Evolutionary conservation across 163 green algal species (phyloP).

Genomic region (Chlorella variabilis): DNA sequence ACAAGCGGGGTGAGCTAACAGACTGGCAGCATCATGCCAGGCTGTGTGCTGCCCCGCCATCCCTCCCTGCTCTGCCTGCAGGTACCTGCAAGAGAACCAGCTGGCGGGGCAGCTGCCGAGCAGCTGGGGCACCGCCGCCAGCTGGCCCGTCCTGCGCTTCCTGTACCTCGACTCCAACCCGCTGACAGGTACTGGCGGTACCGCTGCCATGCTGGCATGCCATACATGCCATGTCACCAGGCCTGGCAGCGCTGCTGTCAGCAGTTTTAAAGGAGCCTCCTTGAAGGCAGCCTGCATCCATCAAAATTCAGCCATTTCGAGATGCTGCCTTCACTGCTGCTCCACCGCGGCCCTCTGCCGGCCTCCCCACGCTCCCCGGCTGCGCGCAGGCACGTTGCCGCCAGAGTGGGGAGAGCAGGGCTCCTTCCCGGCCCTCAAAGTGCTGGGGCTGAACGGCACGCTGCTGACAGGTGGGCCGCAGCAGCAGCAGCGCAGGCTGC

Average conservation of each 20-base stretch:
- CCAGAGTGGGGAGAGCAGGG: background rate
- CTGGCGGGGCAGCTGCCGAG: conserved; percentile 34
- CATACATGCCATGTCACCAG: too few species aligned
- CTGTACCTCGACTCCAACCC: conserved; percentile 31
- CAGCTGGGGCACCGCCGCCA: conserved; percentile 19
- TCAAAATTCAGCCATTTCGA: too few species aligned
- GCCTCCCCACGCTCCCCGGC: background rate
- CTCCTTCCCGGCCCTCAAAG: conserved; percentile 5
- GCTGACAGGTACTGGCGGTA: background rate
- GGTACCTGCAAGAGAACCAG: conserved; percentile 11
- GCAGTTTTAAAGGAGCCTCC: too few species aligned
- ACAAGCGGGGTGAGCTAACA: too few species aligned
- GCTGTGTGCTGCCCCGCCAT: too few species aligned
- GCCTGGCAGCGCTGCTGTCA: too few species aligned
- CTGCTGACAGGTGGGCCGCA: background rate
- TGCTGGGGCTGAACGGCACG: background rate
- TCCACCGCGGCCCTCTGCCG: too few species aligned
- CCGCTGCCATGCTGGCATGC: background rate
- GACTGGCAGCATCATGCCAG: too few species aligned
- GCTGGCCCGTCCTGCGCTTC: background rate
- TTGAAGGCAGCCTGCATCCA: too few species aligned
- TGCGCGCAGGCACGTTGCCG: background rate
- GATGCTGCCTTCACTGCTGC: background rate
- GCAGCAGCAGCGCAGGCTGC: too few species aligned
- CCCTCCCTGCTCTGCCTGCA: background rate